phyloP scores from a whole-genome alignment of 1,139 yeast species.

The Meyerozyma carpophila region DNA sequence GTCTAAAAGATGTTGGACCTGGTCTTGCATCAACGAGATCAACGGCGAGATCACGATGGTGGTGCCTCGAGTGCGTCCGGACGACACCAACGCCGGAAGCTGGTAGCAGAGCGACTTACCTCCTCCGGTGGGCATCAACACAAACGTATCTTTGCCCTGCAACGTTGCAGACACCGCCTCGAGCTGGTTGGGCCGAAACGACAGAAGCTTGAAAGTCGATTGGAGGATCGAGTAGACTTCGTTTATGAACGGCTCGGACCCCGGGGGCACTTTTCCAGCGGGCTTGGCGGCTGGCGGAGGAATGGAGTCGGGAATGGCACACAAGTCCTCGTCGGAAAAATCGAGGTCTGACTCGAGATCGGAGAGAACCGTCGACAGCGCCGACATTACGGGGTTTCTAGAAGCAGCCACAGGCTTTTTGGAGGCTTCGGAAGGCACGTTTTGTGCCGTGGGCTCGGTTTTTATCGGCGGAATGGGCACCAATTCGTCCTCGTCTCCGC shows the following conservation, averaged over 20 bases:
- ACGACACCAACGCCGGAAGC: constrained; percentile 77
- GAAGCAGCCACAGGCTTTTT: neutral
- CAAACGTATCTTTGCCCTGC: constrained; percentile 82
- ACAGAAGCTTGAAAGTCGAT: constrained; percentile 54
- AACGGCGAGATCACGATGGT: constrained; percentile 93
- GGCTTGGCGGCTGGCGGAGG: constrained; percentile 1
- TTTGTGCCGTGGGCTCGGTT: neutral
- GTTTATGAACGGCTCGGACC: constrained; percentile 30
- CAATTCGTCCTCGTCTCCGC: constrained; percentile 24
- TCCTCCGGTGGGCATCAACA: constrained; percentile 98
- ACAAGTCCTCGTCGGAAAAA: constrained; percentile 30
- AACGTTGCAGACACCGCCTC: constrained; percentile 84
- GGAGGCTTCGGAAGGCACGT: too few species aligned
- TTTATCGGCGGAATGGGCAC: neutral
- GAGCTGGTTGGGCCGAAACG: constrained; percentile 78
- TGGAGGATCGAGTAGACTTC: constrained; percentile 61
- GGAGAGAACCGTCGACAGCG: constrained; percentile 8
- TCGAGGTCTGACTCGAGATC: constrained; percentile 22
- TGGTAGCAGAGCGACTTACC: constrained; percentile 97
- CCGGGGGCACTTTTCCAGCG: constrained; percentile 20
- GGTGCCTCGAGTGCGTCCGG: constrained; percentile 75
- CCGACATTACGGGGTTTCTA: constrained; percentile 6
- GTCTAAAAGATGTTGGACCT: constrained; percentile 71
- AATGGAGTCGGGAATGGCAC: constrained; percentile 6
- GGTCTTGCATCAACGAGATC: constrained; percentile 96